Base-by-base conservation (phyloP, 352 stramenopile species). In the Phytophthora citricola region DNA sequence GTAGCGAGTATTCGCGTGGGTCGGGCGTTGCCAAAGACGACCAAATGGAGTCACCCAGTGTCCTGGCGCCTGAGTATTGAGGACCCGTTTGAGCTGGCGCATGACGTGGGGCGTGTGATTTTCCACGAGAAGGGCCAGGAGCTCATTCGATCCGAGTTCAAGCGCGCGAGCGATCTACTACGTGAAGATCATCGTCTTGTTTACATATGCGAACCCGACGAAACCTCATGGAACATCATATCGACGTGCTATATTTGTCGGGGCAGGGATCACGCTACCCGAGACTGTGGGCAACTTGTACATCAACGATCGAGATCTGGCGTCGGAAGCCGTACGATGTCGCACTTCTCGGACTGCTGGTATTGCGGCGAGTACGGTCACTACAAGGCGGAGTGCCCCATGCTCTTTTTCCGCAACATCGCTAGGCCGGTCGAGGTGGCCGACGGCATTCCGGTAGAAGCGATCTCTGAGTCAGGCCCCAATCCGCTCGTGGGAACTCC, bases 1-100 rank as follows among this genome's bases (percentile, higher is more conserved):
- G 94, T 99, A 5, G 93, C 99, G 45, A 98, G 91, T 57, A 80
- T 99, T 12, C 88, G 97, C 9, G 83, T 80, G 14, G 95, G 84
- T 10, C 69, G 69, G 3, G 32, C 78, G 7, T 63, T 94, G 50
- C 79, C 82, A 2, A 93, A 92, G 62, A 79, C 76, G 36, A 84
- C 79, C 12, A 94, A 87, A 43, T 93, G 86, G 83, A 88, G 75
- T 31, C 81, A 88, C 15, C 60, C 79, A 0, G 73, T 87, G 4
- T 71, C 77, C 5, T 95, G 89, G 87, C 85, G 89, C 14, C 60
- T 96, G 44, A 94, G 85, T 48, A 95, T 96, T 34, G 89, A 96
- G 68, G 89, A 96, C 45, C 89, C 89, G 9, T 94, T 96, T 53
- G 89, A 96, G 57, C 58, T 92, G n/a, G 62, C 69, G 0, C 89